Conservation (phyloP, 2,329 filamentous ascomycete genomes). For the Alternaria triticimaculans region DNA sequence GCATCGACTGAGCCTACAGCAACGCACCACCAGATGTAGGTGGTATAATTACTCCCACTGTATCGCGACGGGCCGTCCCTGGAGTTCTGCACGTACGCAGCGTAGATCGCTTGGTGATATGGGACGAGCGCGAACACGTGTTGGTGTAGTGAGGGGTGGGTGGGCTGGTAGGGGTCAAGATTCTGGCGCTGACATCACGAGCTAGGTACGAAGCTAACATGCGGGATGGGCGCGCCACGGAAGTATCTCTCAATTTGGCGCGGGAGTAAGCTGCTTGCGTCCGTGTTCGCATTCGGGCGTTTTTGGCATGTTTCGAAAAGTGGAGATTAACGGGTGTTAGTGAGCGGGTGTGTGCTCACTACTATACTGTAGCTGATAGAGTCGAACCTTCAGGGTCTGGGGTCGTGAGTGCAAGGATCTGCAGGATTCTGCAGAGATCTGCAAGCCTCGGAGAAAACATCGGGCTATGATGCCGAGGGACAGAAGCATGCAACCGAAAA, state of each 20-base stretch:
- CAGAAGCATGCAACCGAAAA: neutral
- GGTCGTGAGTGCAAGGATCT: neutral
- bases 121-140: neutral
- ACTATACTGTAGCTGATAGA: neutral
- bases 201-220: neutral
- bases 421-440: neutral
- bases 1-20: neutral
- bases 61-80: slow-evolving; percentile 4
- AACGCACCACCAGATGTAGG: neutral
- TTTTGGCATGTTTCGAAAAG: neutral
- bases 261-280: neutral
- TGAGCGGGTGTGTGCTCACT: neutral
- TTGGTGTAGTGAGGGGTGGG: neutral
- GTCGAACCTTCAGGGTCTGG: neutral
- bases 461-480: neutral
- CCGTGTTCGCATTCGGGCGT: neutral
- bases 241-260: neutral
- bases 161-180: neutral
- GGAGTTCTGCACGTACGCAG: neutral
- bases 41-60: neutral
- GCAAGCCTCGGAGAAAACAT: neutral
- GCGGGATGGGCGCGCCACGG: neutral
- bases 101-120: neutral
- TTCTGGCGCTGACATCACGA: neutral
- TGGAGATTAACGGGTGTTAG: neutral